These are phyloP conservation scores for Exophiala oligosperma DNA, from an alignment of 2,329 filamentous ascomycete genomes.

Conservation along the genomic window DNA sequence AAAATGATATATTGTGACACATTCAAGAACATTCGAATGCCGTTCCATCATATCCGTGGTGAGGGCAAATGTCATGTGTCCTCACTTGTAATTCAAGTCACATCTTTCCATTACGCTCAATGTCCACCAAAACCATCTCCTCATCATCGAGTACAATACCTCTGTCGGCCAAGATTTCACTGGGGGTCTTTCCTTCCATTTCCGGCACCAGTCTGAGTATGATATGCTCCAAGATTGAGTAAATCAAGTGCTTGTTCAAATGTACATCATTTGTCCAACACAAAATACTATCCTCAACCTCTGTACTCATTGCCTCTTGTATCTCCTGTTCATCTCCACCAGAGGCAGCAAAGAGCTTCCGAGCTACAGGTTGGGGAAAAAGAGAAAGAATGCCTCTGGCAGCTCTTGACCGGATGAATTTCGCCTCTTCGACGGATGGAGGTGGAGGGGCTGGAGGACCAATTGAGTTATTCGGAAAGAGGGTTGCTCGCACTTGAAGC, in stretches of 20 bases:
- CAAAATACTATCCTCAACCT: constrained; percentile 65
- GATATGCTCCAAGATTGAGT: constrained; percentile 76
- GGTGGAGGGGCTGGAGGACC: constrained; percentile 30
- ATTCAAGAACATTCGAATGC: too few relatives aligned
- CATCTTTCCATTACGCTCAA: neutral
- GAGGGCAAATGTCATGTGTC: too few relatives aligned
- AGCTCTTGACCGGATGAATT: constrained; percentile 44
- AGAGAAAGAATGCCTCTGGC: constrained; percentile 44
- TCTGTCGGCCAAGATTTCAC: constrained; percentile 73
- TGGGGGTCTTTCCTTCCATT: constrained; percentile 68
- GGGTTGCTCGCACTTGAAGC: constrained; percentile 64
- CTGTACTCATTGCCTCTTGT: constrained; percentile 53
- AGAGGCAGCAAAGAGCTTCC: constrained; percentile 40
- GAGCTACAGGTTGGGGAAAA: constrained; percentile 45
- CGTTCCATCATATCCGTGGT: too few relatives aligned
- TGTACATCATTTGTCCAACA: constrained; percentile 78
- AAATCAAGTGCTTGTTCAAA: constrained; percentile 90
- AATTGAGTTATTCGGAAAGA: constrained; percentile 71
- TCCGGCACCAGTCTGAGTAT: constrained; percentile 85
- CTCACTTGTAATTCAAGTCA: too few relatives aligned
- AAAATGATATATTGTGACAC: too few relatives aligned
- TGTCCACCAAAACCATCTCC: neutral
- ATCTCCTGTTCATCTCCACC: constrained; percentile 52
- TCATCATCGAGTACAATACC: constrained; percentile 40
- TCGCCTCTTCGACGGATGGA: constrained; percentile 26